These are phyloP conservation scores for Solanum appendiculatum DNA, from an alignment of 257 asterid species.

Conservation along the genomic window DNA sequence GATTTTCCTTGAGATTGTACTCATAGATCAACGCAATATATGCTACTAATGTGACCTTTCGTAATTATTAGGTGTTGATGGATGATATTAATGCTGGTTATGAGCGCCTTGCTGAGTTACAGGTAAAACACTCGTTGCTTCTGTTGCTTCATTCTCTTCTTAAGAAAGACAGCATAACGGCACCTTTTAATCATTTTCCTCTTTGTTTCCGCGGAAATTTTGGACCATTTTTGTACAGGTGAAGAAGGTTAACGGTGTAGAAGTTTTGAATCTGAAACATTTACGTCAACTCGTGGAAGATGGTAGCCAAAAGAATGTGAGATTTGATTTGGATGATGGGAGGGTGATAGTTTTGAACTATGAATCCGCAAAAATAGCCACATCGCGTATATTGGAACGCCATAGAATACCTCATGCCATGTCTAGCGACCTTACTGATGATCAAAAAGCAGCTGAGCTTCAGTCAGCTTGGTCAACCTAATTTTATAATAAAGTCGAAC, in stretches of 20 bases:
- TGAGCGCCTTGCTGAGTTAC: slow-evolving; percentile 93
- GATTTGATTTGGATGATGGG: slow-evolving; percentile 91
- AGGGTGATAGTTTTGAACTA: slow-evolving; percentile 74
- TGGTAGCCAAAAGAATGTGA: slow-evolving; percentile 32
- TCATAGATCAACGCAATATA: neutral
- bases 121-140: slow-evolving; percentile 33
- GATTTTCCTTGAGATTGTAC: neutral
- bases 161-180: neutral
- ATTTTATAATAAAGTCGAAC: neutral
- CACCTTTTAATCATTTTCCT: neutral
- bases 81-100: slow-evolving; percentile 94
- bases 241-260: slow-evolving; percentile 73
- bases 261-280: slow-evolving; percentile 77
- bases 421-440: slow-evolving; percentile 60
- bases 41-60: neutral
- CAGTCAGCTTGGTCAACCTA: slow-evolving; percentile 40
- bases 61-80: slow-evolving; percentile 50
- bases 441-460: slow-evolving; percentile 18
- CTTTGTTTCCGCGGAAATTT: neutral
- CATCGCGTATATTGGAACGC: slow-evolving; percentile 65
- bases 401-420: slow-evolving; percentile 73
- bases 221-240: slow-evolving; percentile 34
- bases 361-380: slow-evolving; percentile 61
- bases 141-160: neutral
- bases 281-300: slow-evolving; percentile 74